These are phyloP conservation scores for Cercophora samala DNA, from an alignment of 495 filamentous ascomycete species.

Conservation along the genomic window DNA sequence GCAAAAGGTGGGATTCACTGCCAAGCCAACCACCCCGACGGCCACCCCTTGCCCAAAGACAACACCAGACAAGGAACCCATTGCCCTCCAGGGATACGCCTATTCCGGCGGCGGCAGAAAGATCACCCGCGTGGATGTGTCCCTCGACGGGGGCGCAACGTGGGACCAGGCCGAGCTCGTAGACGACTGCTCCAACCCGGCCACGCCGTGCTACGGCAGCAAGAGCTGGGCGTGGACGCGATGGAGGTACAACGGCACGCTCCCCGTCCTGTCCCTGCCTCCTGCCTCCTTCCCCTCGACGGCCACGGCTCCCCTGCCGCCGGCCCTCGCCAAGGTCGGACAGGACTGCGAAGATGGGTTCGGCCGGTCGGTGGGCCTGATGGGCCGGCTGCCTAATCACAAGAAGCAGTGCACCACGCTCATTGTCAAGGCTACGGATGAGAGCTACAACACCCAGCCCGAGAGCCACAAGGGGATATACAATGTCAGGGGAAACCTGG, in stretches of 20 bases:
- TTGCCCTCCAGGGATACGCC: conserved; percentile 54
- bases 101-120: conserved; percentile 58
- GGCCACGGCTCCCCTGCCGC: background rate
- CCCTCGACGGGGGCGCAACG: conserved; percentile 50
- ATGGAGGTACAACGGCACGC: conserved; percentile 44
- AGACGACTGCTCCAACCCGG: conserved; percentile 35
- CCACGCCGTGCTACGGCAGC: conserved; percentile 30
- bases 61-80: conserved; percentile 23
- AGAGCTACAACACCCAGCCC: conserved; percentile 57
- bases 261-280: conserved; percentile 16
- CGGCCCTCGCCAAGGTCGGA: background rate
- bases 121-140: conserved; percentile 55
- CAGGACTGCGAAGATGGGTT: conserved; percentile 12
- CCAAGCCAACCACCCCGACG: background rate
- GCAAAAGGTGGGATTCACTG: conserved; percentile 23
- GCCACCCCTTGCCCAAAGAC: conserved; percentile 11
- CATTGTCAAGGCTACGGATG: conserved; percentile 57
- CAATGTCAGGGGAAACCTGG: conserved; percentile 54
- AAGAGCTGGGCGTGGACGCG: conserved; percentile 56
- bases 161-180: conserved; percentile 54
- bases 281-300: background rate
- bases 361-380: background rate
- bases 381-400: background rate
- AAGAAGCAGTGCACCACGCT: conserved; percentile 39
- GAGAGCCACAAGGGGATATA: conserved; percentile 50